Percentiles rank a stretch among this genome's conserved stretches.
Conservation (phyloP, 2,329 filamentous ascomycete genomes). For the Phialocephala subalpina region DNA sequence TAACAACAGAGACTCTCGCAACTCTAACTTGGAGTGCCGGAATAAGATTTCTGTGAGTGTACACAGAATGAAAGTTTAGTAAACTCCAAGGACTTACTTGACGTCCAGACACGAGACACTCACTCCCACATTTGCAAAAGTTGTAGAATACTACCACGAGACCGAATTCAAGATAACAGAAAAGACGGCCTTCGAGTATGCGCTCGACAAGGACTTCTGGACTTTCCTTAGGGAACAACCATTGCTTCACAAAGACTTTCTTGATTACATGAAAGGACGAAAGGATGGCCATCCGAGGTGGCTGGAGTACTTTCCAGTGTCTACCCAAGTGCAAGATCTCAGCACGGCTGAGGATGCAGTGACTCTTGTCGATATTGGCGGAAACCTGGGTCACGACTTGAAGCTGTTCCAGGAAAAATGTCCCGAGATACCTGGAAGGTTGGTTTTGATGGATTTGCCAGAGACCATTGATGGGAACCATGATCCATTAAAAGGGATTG, state of each 20-base stretch:
- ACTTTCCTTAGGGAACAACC: slow-evolving; percentile 11
- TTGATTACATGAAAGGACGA: slow-evolving; percentile 22
- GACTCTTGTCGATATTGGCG: slow-evolving; percentile 29
- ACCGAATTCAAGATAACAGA: slow-evolving; percentile 18
- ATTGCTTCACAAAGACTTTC: slow-evolving; percentile 17
- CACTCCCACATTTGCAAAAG: slow-evolving; percentile 14
- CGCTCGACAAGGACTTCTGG: slow-evolving; percentile 17
- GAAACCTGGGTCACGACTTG: slow-evolving; percentile 28
- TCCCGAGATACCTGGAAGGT: slow-evolving; percentile 26
- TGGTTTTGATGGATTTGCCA: slow-evolving; percentile 37
- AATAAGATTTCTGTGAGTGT: slow-evolving; percentile 18
- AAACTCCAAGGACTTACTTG: not conserved
- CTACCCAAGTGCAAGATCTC: slow-evolving; percentile 7
- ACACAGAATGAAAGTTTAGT: not conserved
- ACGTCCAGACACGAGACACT: slow-evolving; percentile 18
- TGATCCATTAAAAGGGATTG: slow-evolving; percentile 35
- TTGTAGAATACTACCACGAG: slow-evolving; percentile 19
- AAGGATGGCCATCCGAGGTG: slow-evolving; percentile 19
- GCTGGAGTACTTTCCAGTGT: slow-evolving; percentile 22
- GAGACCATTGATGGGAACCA: slow-evolving; percentile 37
- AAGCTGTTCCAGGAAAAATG: slow-evolving; percentile 28
- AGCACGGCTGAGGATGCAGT: slow-evolving; percentile 37
- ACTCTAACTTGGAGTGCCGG: slow-evolving; percentile 19
- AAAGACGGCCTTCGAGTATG: slow-evolving; percentile 22
- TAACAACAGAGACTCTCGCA: slow-evolving; percentile 20